phyloP scores from a whole-genome alignment of 257 asterid genomes.

The Oldenlandia corymbosa region DNA sequence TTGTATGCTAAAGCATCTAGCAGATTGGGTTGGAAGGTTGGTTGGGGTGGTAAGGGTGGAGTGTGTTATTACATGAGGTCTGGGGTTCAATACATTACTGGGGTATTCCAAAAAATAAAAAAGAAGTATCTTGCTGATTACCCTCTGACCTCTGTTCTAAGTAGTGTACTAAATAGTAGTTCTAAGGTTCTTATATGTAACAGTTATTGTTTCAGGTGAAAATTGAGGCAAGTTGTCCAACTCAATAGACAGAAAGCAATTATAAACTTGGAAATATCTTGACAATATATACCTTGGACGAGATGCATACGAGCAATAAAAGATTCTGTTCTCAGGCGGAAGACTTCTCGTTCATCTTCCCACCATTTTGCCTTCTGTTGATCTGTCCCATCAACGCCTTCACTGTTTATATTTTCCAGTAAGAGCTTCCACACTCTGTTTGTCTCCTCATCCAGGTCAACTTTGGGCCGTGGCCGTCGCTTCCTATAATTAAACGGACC shows the following conservation, averaged over 20 bases:
- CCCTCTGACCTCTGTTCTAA: not conserved
- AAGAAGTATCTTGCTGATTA: no score
- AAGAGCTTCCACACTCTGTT: constrained; percentile 50
- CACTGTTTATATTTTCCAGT: constrained; percentile 45
- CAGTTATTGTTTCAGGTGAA: not conserved
- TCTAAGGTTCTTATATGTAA: constrained; percentile 4
- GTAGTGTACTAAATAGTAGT: not conserved
- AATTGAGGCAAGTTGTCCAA: not conserved
- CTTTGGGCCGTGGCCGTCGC: constrained; percentile 59
- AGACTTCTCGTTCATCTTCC: constrained; percentile 46
- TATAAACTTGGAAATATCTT: constrained; percentile 9
- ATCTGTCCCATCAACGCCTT: constrained; percentile 49
- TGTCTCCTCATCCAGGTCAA: constrained; percentile 51
- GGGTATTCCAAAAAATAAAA: no score
- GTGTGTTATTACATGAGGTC: no score
- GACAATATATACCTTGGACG: constrained; percentile 38
- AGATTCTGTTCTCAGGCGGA: constrained; percentile 48
- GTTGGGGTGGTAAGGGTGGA: no score
- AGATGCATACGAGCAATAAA: constrained; percentile 56
- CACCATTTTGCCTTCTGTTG: constrained; percentile 46
- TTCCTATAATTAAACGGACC: constrained; percentile 38
- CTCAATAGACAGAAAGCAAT: not conserved
- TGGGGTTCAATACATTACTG: no score
- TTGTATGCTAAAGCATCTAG: no score
- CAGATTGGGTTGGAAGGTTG: not conserved